Evolutionary conservation across 2,329 filamentous ascomycete species (phyloP), one percentile per base, ranked within the genome.

Genomic region (Aspergillus sp.): DNA sequence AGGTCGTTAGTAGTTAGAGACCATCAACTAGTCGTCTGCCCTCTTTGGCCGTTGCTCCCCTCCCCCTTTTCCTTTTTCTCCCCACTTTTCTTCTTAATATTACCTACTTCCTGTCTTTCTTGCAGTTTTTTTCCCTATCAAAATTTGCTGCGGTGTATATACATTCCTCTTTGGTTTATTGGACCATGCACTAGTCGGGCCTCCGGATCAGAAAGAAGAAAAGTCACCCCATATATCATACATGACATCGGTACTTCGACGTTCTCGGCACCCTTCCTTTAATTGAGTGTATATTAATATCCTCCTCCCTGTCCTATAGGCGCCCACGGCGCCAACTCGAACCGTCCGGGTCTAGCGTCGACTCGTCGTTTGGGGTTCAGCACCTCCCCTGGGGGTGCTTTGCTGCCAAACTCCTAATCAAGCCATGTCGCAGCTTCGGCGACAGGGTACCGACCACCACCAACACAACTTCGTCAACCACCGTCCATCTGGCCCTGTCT

Each of bases 371-470:
- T 42, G 50, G 47, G 52, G 57, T 42, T 49, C 43, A 51, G 40
- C 52, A 45, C 49, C 51, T 54, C 50, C 41, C 47, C 50, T 50
- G 44, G 26, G 24, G 26, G 51, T 54, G 58, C 58, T 51, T 52
- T 45, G 14, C 9, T 30, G 26, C 26, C 26, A 30, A 43, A 56
- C 53, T 55, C 50, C 49, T 56, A 51, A 54, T 49, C 54, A 53
- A 66, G 65, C 60, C 63, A 72, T 72, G 68, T 69, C 68, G 61
- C 69, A 69, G 57, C 53, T 56, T 54, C 60, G 53, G 63, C 65
- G 62, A 58, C 65, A 66, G 64, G 61, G 60, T 47, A 59, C 48
- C 52, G 61, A 65, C 59, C 40, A 20, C 11, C 16, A 42, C 9
- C 35, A 38, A 13, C 14, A 38, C 14, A 41, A 42, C 35, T 38